Evolutionary conservation across 192 early-diverging fungal genomes (phyloP).

Genomic region (Coemansia sp.): DNA sequence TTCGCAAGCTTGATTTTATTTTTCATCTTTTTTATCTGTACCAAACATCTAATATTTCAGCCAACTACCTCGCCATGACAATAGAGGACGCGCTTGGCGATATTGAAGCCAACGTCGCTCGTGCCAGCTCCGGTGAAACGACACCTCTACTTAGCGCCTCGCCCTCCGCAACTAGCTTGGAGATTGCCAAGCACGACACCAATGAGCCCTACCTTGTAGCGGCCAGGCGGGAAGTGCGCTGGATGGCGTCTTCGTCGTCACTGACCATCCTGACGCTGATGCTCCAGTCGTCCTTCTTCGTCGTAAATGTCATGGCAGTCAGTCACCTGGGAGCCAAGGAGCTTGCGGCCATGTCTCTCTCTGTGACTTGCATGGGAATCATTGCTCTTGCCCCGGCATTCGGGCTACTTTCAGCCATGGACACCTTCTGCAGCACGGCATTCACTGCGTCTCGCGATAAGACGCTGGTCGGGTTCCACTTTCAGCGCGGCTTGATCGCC

Average conservation of each 20-base stretch:
- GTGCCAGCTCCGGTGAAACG: constrained; percentile 11
- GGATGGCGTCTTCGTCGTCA: constrained; percentile 41
- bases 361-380: constrained; percentile 71
- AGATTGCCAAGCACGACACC: constrained; percentile 44
- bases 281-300: constrained; percentile 66
- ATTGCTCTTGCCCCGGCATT: constrained; percentile 67
- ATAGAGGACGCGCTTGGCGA: constrained; percentile 10
- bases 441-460: constrained; percentile 70
- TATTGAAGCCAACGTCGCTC: constrained; percentile 16
- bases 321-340: constrained; percentile 69
- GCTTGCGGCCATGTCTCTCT: constrained; percentile 71
- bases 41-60: neutral
- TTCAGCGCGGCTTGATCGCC: constrained; percentile 81
- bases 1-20: neutral
- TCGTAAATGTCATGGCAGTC: constrained; percentile 63
- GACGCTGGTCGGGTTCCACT: constrained; percentile 69
- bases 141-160: constrained; percentile 42
- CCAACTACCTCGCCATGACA: constrained; percentile 10
- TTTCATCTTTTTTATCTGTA: neutral
- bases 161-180: constrained; percentile 30
- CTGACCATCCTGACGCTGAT: constrained; percentile 52
- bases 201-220: constrained; percentile 21
- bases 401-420: constrained; percentile 72
- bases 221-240: constrained; percentile 29
- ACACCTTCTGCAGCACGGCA: constrained; percentile 75